phyloP scores from a whole-genome alignment of 148 eudicot genomes.

The Fallopia convolvulus region DNA sequence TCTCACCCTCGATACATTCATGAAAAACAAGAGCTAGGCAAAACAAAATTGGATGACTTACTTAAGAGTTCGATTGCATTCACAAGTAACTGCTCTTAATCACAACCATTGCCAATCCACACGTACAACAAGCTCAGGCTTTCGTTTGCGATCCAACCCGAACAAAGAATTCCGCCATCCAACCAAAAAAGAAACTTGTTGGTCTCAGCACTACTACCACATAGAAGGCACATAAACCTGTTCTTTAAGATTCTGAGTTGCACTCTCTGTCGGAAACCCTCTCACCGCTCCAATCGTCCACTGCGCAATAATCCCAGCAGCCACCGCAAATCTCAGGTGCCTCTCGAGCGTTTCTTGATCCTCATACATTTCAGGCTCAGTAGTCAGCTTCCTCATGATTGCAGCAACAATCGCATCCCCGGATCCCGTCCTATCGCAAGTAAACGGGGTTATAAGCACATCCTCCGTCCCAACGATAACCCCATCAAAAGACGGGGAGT shows the following conservation, averaged over 20 bases:
- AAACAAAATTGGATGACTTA: not conserved
- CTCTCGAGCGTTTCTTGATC: constrained; percentile 60
- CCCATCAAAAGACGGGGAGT: constrained; percentile 65
- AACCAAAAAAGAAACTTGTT: too few species aligned
- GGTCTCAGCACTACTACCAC: constrained; percentile 38
- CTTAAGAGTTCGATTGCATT: not conserved
- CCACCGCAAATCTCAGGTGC: constrained; percentile 71
- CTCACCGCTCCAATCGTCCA: constrained; percentile 83
- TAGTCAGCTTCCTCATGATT: constrained; percentile 77
- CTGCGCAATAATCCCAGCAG: constrained; percentile 85
- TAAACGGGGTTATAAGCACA: constrained; percentile 83
- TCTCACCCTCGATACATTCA: too few species aligned
- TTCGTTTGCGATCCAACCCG: too few species aligned
- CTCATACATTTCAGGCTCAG: constrained; percentile 59
- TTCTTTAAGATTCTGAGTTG: constrained; percentile 74
- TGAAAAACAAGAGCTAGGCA: too few species aligned
- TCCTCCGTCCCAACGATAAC: constrained; percentile 88
- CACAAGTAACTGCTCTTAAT: not conserved
- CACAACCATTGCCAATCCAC: not conserved
- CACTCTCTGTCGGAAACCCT: constrained; percentile 78
- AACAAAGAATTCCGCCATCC: too few species aligned
- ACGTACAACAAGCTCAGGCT: not conserved
- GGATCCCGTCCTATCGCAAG: constrained; percentile 87
- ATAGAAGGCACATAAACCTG: constrained; percentile 72
- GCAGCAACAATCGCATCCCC: constrained; percentile 96